Evolutionary conservation across 352 stramenopile species (phyloP).

Genomic region (Albugo candida): DNA sequence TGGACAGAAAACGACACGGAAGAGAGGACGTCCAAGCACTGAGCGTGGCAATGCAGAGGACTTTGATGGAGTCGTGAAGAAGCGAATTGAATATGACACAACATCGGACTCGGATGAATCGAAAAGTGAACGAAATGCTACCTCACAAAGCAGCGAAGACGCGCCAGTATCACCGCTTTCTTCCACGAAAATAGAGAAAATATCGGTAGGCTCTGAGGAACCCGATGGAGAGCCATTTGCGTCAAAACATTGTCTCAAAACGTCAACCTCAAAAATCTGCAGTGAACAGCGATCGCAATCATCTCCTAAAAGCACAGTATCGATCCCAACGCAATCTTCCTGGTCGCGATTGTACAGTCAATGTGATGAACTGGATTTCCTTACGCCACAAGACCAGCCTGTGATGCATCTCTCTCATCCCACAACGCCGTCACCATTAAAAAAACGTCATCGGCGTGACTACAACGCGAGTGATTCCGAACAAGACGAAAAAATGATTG

Average conservation of each 20-base stretch:
- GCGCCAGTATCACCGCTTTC: no score
- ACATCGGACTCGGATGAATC: slow-evolving; percentile 11
- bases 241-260: no score
- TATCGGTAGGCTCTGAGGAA: no score
- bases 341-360: slow-evolving; percentile 42
- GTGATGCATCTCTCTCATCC: slow-evolving; percentile 66
- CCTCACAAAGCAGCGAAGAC: slow-evolving; percentile 23
- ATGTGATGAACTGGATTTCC: slow-evolving; percentile 61
- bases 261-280: no score
- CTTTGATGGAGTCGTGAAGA: slow-evolving; percentile 24
- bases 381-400: slow-evolving; percentile 63
- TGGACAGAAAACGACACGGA: slow-evolving; percentile 11
- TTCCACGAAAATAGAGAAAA: slow-evolving; percentile 39
- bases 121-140: slow-evolving; percentile 17
- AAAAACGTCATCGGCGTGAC: slow-evolving; percentile 39
- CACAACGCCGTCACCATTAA: slow-evolving; percentile 61
- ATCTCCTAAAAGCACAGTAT: no score
- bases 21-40: slow-evolving; percentile 5
- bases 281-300: no score
- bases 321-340: no score
- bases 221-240: no score
- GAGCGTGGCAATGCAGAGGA: slow-evolving; percentile 1
- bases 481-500: no score
- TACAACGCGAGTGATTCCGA: slow-evolving; percentile 3
- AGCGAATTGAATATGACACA: slow-evolving; percentile 60